Base-by-base conservation (phyloP, 2,329 filamentous ascomycete species). In the Scytalidium lignicola region DNA sequence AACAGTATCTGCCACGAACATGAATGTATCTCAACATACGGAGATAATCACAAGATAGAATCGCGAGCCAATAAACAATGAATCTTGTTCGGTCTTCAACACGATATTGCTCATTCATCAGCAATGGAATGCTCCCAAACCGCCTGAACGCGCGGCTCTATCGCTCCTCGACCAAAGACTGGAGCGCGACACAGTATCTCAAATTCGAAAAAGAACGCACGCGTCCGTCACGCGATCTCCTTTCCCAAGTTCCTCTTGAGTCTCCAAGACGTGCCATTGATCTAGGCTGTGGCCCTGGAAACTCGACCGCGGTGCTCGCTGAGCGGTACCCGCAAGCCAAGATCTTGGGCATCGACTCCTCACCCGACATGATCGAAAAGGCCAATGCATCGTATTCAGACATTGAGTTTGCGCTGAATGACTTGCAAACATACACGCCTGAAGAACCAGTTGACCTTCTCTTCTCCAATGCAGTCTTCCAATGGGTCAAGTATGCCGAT, bases 391-490 rank as follows among this genome's bases (percentile, higher is more conserved):
- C 58, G 0, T 57, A 73, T 4, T 73, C 77, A 0, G 56, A 62
- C 3, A 57, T 74, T 0, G 60, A 73, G 0, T 82, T 82, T 48
- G 48, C 61, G 1, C 59, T 72, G 0, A 74, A 65, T 0, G 76
- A 82, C 47, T 46, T 82, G 2, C 51, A 53, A 0, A 68, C 66
- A 0, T 81, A 73, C 54, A 48, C 51, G 0, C 67, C 70, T 0
- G 48, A 59, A 0, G 21, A 54, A 1, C 52, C 59, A 0, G 60
- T 64, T 0, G 72, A 78, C 41, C 58, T 83, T 0, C 61, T 79
- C 43, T 80, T 79, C 57, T 74, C 72, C 43, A 83, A 82, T 50
- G 79, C 80, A 0, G 76, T 78, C 2, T 74, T 82, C 50, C 80
- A 83, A 49, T 83, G 80, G 80, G 63, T 83, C 3, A 66, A 70